Conservation (phyloP, 495 filamentous ascomycete species). For the Podospora sp. region DNA sequence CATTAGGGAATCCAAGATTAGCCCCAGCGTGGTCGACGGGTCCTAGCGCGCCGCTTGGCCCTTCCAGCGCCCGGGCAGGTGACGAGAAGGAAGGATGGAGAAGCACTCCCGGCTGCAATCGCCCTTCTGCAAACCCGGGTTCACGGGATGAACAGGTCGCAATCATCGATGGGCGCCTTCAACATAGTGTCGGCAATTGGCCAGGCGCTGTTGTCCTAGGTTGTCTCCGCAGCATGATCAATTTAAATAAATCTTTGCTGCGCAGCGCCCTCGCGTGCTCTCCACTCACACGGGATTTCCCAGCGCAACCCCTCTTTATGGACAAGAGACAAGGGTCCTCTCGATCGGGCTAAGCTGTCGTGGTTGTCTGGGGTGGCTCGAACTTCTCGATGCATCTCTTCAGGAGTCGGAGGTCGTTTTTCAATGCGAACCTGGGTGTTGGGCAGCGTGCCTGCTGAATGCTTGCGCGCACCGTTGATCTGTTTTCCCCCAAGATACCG, state of each 20-base stretch:
- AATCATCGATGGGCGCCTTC: background rate
- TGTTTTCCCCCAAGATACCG: background rate
- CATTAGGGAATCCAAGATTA: slow-evolving; percentile 14
- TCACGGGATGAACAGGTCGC: background rate
- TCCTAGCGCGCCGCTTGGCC: background rate
- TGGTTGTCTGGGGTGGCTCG: background rate
- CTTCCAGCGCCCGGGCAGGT: background rate
- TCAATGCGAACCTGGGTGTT: background rate
- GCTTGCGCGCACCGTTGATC: background rate
- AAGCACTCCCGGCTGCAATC: background rate
- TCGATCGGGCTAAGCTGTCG: background rate
- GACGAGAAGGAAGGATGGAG: background rate
- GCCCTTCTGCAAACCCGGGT: background rate
- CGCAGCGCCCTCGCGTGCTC: background rate
- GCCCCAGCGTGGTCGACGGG: slow-evolving; percentile 1
- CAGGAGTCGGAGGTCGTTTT: background rate
- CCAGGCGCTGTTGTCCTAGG: background rate
- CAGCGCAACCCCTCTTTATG: slow-evolving; percentile 6
- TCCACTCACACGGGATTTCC: background rate
- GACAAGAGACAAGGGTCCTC: background rate
- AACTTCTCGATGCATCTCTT: slow-evolving; percentile 5
- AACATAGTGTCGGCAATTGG: background rate
- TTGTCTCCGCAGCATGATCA: background rate
- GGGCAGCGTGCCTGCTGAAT: background rate
- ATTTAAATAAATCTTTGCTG: background rate